Evolutionary conservation across 129 eudicot species (phyloP).

Genomic region (Erigeron canadensis): DNA sequence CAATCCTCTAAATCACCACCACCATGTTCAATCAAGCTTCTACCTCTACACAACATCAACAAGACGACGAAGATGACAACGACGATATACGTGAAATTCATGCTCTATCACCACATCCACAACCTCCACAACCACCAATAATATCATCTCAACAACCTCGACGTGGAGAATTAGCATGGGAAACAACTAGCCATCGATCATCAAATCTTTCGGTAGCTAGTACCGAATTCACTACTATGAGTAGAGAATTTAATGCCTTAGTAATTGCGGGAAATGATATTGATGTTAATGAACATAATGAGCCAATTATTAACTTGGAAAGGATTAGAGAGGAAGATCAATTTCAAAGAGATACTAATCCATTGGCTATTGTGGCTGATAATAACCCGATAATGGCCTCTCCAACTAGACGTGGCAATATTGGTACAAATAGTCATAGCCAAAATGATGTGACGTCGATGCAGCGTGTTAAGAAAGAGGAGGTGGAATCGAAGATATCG

Average conservation of each 20-base stretch:
- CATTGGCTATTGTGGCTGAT: constrained; percentile 83
- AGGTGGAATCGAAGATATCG: constrained; percentile 77
- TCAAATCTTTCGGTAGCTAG: constrained; percentile 51
- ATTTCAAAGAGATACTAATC: constrained; percentile 53
- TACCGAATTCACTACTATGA: constrained; percentile 61
- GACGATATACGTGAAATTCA: constrained; percentile 63
- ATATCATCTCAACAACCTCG: constrained; percentile 26
- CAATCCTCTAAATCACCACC: constrained; percentile 16
- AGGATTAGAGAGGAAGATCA: constrained; percentile 66
- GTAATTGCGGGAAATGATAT: constrained; percentile 73
- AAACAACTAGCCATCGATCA: constrained; percentile 57
- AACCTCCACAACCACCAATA: constrained; percentile 25
- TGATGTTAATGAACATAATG: constrained; percentile 37
- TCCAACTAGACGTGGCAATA: constrained; percentile 31
- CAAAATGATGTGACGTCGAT: constrained; percentile 41
- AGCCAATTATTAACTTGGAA: constrained; percentile 41
- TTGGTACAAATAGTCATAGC: neutral
- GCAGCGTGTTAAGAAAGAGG: constrained; percentile 86
- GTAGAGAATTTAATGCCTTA: constrained; percentile 81
- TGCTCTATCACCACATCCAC: constrained; percentile 56
- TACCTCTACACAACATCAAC: constrained; percentile 16
- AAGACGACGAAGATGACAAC: constrained; percentile 22
- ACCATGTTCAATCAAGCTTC: constrained; percentile 38
- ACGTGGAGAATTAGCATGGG: constrained; percentile 51
- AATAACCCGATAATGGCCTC: constrained; percentile 46